Base-by-base conservation (phyloP, 768 basidiomycete species). In the Boletus fagicola region DNA sequence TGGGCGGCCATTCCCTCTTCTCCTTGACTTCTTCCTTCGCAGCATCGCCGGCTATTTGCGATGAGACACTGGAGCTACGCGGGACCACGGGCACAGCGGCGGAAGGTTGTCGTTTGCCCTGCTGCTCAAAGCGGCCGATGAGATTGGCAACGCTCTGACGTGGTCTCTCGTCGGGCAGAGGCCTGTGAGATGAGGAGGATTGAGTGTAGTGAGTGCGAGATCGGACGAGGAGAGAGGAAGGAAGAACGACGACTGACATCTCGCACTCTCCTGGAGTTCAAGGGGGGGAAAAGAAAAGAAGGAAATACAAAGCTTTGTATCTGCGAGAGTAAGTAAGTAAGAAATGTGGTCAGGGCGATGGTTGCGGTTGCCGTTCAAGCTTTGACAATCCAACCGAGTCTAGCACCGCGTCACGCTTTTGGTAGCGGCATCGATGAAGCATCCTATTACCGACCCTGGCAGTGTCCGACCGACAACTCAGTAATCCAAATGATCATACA, bases 111-210 rank as follows among this genome's bases (percentile, higher is more conserved):
- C 84, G 83, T 69, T 90, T 92, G 54, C 80, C 85, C 74, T 90
- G 86, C 64, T 83, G 88, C 72, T 94, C 92, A 63, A 94, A 94
- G 57, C 88, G 83, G 51, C 92, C 92, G 67, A 94, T 94, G 75
- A 94, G 86, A 69, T 92, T 94, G 61, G 92, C 92, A 48, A 94
- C 92, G 65, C 87, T 90, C 70, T 83, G 83, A 58, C 92, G 87
- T 49, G 91, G 90, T 68, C 88, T 83, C 76, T 94, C 92, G 79
- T 93, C 91, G 73, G 92, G 90, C 60, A 92, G 75, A 54, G 88
- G 87, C 91, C 90, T 92, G 67, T 60, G 63, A 60, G 58, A 59
- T 60, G 63, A 52, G 18, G 62, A 52, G 13, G 35, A 53, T 26
- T 42, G 42, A 16, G 28, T 40, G 38, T 12, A 8, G 56, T 72